Conservation (phyloP, 768 basidiomycete genomes). For the Suillus plorans region DNA sequence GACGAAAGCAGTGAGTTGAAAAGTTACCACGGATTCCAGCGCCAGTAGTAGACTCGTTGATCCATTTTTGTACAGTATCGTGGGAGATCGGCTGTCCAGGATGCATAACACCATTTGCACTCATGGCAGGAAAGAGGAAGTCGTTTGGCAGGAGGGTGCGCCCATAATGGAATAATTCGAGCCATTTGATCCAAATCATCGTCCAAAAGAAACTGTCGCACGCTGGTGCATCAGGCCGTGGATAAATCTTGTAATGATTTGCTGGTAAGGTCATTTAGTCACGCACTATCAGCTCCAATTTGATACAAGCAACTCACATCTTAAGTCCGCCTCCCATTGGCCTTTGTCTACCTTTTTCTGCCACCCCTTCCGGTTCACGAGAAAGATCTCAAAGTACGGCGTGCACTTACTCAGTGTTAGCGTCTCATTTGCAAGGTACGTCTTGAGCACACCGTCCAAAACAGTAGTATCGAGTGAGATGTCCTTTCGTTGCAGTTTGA, state of each 20-base stretch:
- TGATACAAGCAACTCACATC: conserved; percentile 4
- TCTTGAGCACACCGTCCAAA: conserved; percentile 4
- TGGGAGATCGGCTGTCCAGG: conserved; percentile 22
- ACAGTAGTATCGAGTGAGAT: conserved; percentile 9
- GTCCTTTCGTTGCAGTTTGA: conserved; percentile 23
- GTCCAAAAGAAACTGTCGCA: conserved; percentile 1
- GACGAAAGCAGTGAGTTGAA: conserved; percentile 30
- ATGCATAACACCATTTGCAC: conserved; percentile 22
- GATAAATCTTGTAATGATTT: conserved; percentile 6
- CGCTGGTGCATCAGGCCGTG: not conserved
- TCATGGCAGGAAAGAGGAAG: conserved; percentile 24
- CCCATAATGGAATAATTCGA: not conserved
- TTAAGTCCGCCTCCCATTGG: conserved; percentile 18
- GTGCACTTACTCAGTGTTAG: conserved; percentile 12
- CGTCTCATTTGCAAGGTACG: conserved; percentile 3
- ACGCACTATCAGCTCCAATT: not conserved
- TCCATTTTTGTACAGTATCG: conserved; percentile 21
- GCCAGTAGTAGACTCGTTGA: conserved; percentile 7
- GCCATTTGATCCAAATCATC: conserved; percentile 8
- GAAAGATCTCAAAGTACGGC: conserved; percentile 19
- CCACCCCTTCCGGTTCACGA: conserved; percentile 25
- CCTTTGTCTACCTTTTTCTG: conserved; percentile 25
- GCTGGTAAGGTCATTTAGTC: not conserved
- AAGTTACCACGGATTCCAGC: conserved; percentile 13
- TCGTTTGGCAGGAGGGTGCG: conserved; percentile 15